These are phyloP conservation scores for Fonsecaea monophora DNA, from an alignment of 2,329 filamentous ascomycete species.

Conservation along the genomic window DNA sequence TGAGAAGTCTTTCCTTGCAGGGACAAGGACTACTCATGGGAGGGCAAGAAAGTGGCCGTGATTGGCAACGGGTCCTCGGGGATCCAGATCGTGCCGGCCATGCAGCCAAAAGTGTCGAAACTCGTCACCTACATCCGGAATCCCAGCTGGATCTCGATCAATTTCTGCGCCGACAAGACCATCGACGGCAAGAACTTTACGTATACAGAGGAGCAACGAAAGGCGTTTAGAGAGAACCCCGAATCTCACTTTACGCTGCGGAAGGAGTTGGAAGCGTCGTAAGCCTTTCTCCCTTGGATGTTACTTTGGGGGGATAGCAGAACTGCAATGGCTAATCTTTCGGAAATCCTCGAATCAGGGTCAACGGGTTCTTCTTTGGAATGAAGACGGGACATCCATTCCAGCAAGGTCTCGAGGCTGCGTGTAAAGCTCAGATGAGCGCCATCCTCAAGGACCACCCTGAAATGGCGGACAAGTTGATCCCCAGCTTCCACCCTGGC, in stretches of 20 bases:
- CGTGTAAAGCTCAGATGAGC: constrained; percentile 35
- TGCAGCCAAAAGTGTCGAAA: constrained; percentile 42
- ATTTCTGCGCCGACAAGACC: constrained; percentile 32
- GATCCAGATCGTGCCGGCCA: constrained; percentile 46
- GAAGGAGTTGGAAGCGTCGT: constrained; percentile 43
- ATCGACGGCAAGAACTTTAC: constrained; percentile 24
- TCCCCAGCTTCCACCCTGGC: constrained; percentile 39
- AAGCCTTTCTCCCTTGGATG: constrained; percentile 14
- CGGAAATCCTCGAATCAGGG: constrained; percentile 33
- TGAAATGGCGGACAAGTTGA: constrained; percentile 37
- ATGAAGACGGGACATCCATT: constrained; percentile 17
- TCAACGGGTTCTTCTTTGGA: constrained; percentile 30
- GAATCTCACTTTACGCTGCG: constrained; percentile 43
- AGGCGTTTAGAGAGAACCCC: constrained; percentile 21
- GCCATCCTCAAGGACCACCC: constrained; percentile 32
- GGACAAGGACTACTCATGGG: constrained; percentile 60
- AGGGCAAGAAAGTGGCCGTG: constrained; percentile 40
- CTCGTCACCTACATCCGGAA: constrained; percentile 34
- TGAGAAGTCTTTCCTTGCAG: constrained; percentile 10
- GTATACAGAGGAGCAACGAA: constrained; percentile 35
- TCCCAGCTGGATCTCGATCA: constrained; percentile 33
- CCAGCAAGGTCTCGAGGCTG: constrained; percentile 18
- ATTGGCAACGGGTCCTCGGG: constrained; percentile 41
- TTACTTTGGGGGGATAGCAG: constrained; percentile 39
- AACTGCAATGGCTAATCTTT: constrained; percentile 29